Base-by-base conservation (phyloP, 1,284 basidiomycete species). In the Rhodotorula sp. region DNA sequence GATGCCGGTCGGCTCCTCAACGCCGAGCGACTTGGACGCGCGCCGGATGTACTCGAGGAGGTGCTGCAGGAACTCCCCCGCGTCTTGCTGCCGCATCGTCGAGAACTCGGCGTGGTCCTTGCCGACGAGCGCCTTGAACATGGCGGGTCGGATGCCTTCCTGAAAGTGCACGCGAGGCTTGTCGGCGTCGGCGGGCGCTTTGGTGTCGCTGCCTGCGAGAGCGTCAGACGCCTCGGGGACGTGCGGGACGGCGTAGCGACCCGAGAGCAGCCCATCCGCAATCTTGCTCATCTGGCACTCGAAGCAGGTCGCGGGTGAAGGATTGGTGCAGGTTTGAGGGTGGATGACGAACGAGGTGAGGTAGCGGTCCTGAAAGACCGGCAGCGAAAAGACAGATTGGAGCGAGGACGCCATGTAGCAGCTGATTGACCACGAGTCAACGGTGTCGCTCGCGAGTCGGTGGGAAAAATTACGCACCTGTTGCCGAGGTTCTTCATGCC, bases 321-420 rank as follows among this genome's bases (percentile, higher is more conserved):
- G 74, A 60, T 88, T 87, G 6, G 83, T 77, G 79, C 94, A 98
- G 0, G 83, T 82, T 40, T 82, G 80, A 75, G 87, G 86, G 78
- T 95, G 92, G 4, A 81, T 74, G 30, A 81, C 79, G 24, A 85
- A 83, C 0, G 84, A 81, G 16, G 85, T 82, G 62, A 83, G 81
- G 82, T 95, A 99, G 18, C 91, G 87, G 15, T 83, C 78, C 72
- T 88, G 87, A 84, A 97, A 97, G 0, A 86, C 78, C 0, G 89
- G 85, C 5, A 97, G 84, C 0, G 92, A 84, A 81, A 97, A 97
- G 1, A 98, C 77, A 0, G 87, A 86, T 82, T 99, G 95, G 1
- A 98, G 81, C 26, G 94, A 89, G 0, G 94, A 97, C 0, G 94
- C 92, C 87, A 99, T 92, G 83, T 99, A 99, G 80, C 96, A 99